These are phyloP conservation scores for Pisolithus tinctorius DNA, from an alignment of 768 basidiomycete genomes.

Conservation along the genomic window DNA sequence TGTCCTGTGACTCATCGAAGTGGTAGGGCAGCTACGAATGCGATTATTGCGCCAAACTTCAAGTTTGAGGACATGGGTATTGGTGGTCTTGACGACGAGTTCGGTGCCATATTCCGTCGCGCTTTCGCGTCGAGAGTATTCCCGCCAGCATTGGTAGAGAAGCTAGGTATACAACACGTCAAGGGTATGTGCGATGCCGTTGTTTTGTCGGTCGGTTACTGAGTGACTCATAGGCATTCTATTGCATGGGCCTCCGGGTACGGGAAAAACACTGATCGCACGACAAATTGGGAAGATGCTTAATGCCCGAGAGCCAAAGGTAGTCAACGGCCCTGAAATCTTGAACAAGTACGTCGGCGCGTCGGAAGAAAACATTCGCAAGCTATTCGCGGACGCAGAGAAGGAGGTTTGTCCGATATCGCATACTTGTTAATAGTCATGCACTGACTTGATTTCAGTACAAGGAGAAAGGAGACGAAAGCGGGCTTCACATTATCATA, in stretches of 20 bases:
- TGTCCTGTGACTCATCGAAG: background rate
- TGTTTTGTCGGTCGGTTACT: background rate
- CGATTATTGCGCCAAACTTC: slow-evolving; percentile 96
- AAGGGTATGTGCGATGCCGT: slow-evolving; percentile 56
- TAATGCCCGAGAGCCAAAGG: slow-evolving; percentile 94
- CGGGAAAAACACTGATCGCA: slow-evolving; percentile 97
- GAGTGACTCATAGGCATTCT: slow-evolving; percentile 61
- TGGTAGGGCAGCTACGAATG: slow-evolving; percentile 78
- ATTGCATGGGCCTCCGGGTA: slow-evolving; percentile 93
- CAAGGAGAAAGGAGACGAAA: slow-evolving; percentile 96
- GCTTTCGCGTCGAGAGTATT: slow-evolving; percentile 99
- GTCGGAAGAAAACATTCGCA: slow-evolving; percentile 96
- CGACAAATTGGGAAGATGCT: slow-evolving; percentile 99
- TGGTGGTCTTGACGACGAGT: slow-evolving; percentile 93
- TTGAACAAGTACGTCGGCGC: slow-evolving; percentile 96
- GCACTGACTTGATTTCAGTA: slow-evolving; percentile 46
- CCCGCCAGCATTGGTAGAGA: slow-evolving; percentile 93
- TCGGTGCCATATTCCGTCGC: slow-evolving; percentile 93
- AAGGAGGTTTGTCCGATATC: slow-evolving; percentile 60
- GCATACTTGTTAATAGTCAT: background rate
- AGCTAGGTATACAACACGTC: slow-evolving; percentile 96
- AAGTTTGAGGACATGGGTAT: slow-evolving; percentile 99
- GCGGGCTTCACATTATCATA: slow-evolving; percentile 97
- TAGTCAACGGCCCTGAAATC: slow-evolving; percentile 97
- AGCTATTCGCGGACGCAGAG: slow-evolving; percentile 97